A percentile compares a stretch with the other conserved stretches of the same genome.
phyloP scores from a whole-genome alignment of 1,284 basidiomycete genomes.

The Papiliotrema nemorosa region DNA sequence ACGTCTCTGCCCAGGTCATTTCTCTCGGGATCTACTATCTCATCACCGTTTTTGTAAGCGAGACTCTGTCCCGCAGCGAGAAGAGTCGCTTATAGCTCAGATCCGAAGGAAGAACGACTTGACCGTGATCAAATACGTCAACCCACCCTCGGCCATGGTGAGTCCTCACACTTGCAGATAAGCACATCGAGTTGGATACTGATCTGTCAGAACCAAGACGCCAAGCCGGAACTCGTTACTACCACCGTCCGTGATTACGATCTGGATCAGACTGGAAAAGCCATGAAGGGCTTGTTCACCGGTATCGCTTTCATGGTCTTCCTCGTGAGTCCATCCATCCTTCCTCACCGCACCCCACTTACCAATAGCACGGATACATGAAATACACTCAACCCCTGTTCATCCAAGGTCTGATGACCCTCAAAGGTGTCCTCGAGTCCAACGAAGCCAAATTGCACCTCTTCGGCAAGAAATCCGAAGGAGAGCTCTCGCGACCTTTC shows the following conservation, averaged over 20 bases:
- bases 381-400: conserved; percentile 89
- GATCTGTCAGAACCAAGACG: conserved; percentile 57
- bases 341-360: not conserved
- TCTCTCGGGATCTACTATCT: conserved; percentile 41
- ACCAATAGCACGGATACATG: conserved; percentile 62
- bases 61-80: too few species aligned
- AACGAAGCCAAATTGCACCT: conserved; percentile 76
- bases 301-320: conserved; percentile 83
- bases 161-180: conserved; percentile 8
- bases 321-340: conserved; percentile 51
- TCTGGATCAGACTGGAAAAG: conserved; percentile 77
- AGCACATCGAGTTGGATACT: not conserved
- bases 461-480: conserved; percentile 70
- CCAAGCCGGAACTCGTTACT: conserved; percentile 76
- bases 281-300: conserved; percentile 71
- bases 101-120: conserved; percentile 93
- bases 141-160: conserved; percentile 52
- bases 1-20: conserved; percentile 61
- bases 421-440: conserved; percentile 81
- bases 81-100: conserved; percentile 51
- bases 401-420: conserved; percentile 82
- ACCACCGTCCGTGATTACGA: conserved; percentile 94
- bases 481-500: conserved; percentile 89
- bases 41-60: conserved; percentile 34
- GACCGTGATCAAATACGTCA: conserved; percentile 85